Evolutionary conservation across 208 protist species (phyloP).

Genomic region (Crithidia bombi): DNA sequence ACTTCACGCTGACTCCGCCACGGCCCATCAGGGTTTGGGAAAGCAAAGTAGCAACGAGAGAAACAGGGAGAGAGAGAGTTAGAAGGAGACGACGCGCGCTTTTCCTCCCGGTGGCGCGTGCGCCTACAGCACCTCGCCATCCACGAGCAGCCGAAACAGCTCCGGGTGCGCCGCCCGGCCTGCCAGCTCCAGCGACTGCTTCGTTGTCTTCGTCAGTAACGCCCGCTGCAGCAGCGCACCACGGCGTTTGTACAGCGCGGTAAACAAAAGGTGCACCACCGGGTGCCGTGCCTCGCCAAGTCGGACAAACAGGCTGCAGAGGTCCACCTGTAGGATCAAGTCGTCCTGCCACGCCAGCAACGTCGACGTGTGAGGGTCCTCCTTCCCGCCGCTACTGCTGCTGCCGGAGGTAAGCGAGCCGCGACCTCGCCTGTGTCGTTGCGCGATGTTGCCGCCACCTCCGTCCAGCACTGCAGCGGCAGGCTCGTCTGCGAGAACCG

Average conservation of each 20-base stretch:
- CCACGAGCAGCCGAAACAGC: slow-evolving; percentile 41
- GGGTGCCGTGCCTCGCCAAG: slow-evolving; percentile 33
- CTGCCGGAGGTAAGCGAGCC: not conserved
- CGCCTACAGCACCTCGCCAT: slow-evolving; percentile 28
- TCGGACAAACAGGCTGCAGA: slow-evolving; percentile 30
- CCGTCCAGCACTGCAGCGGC: not conserved
- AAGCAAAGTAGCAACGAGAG: too few relatives aligned
- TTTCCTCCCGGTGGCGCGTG: too few relatives aligned
- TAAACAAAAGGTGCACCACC: slow-evolving; percentile 49
- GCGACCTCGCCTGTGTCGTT: not conserved
- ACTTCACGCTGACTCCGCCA: too few relatives aligned
- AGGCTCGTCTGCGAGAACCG: not conserved
- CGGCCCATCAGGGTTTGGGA: too few relatives aligned
- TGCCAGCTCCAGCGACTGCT: slow-evolving; percentile 44
- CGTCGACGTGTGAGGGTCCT: not conserved
- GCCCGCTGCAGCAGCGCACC: slow-evolving; percentile 62
- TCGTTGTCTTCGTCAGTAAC: slow-evolving; percentile 50
- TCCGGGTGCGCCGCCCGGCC: slow-evolving; percentile 47
- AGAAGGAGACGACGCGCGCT: slow-evolving; percentile 16
- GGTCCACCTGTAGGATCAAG: slow-evolving; percentile 41
- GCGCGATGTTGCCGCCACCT: not conserved
- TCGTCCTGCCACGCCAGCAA: slow-evolving; percentile 29
- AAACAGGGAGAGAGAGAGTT: not conserved
- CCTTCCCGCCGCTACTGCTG: not conserved
- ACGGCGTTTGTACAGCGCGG: slow-evolving; percentile 56